These are phyloP conservation scores for Neonectria ditissima DNA, from an alignment of 2,329 filamentous ascomycete genomes.

Conservation along the genomic window DNA sequence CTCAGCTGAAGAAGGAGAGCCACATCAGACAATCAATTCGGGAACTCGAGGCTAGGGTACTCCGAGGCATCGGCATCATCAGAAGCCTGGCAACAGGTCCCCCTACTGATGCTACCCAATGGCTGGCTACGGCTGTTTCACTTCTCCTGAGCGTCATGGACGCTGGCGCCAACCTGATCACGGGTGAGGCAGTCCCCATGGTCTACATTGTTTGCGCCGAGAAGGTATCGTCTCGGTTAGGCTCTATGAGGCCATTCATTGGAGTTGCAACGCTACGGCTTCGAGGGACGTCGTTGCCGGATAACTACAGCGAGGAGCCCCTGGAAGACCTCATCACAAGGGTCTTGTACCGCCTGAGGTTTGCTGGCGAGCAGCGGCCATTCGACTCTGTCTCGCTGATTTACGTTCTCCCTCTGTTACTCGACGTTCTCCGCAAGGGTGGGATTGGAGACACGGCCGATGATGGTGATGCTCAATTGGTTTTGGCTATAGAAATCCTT, in stretches of 20 bases:
- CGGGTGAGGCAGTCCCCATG: constrained; percentile 81
- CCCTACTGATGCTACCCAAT: constrained; percentile 87
- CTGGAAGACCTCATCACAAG: constrained; percentile 87
- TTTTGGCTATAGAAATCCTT: constrained; percentile 88
- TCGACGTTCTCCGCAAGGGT: constrained; percentile 81
- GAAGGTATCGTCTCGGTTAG: constrained; percentile 79
- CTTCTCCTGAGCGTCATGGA: constrained; percentile 80
- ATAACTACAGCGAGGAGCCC: constrained; percentile 81
- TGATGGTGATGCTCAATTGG: constrained; percentile 88
- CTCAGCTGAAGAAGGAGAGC: constrained; percentile 88
- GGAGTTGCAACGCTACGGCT: constrained; percentile 88
- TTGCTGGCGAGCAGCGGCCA: constrained; percentile 91
- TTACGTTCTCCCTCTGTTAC: constrained; percentile 86
- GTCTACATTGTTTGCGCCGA: constrained; percentile 85
- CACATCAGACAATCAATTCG: constrained; percentile 80
- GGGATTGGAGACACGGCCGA: constrained; percentile 80
- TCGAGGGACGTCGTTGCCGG: constrained; percentile 78
- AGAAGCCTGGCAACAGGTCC: constrained; percentile 84
- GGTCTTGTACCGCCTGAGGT: constrained; percentile 89
- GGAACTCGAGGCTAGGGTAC: constrained; percentile 75
- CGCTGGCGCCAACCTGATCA: constrained; percentile 83
- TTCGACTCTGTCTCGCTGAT: constrained; percentile 90
- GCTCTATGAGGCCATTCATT: constrained; percentile 82
- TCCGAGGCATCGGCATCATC: constrained; percentile 88
- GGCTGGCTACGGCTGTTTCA: constrained; percentile 86